A percentile compares a stretch with the other conserved stretches of the same genome.
Evolutionary conservation across 2,329 filamentous ascomycete genomes (phyloP).

Genomic region (Neoarthrinium moseri): DNA sequence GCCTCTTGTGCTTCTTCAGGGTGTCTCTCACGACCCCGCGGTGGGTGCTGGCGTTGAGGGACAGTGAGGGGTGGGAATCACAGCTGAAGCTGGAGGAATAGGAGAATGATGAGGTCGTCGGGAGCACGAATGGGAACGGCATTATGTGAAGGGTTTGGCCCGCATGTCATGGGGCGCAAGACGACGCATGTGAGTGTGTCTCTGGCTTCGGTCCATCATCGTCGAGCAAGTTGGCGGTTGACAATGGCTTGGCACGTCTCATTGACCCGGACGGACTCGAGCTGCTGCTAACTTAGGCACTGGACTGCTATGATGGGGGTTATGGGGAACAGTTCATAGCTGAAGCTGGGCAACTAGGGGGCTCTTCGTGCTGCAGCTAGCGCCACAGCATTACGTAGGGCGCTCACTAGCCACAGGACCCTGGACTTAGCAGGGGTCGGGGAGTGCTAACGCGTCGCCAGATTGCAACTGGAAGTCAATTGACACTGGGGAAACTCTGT

Average conservation of each 20-base stretch:
- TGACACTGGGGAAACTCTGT: conserved; percentile 10
- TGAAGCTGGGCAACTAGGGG: neutral
- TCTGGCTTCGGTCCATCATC: neutral
- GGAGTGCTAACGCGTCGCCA: conserved; percentile 5
- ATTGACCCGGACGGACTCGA: no score
- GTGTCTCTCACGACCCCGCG: conserved; percentile 80
- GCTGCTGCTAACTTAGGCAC: neutral
- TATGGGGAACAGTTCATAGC: no score
- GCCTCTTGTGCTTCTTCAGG: conserved; percentile 85
- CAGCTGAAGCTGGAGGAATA: conserved; percentile 77
- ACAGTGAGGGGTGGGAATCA: conserved; percentile 84
- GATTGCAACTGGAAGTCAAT: neutral
- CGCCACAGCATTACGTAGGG: neutral
- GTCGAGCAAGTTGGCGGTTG: neutral
- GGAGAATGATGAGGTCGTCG: conserved; percentile 84
- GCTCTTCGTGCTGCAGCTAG: neutral
- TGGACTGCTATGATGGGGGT: no score
- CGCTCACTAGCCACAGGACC: neutral
- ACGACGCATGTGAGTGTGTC: neutral
- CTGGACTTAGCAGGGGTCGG: conserved; percentile 2
- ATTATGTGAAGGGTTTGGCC: conserved; percentile 46
- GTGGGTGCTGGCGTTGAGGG: conserved; percentile 76
- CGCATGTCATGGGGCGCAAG: neutral
- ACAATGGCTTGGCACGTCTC: conserved; percentile 8
- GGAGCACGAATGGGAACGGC: conserved; percentile 86